Evolutionary conservation across 2,329 filamentous ascomycete species (phyloP).

Genomic region (Penicillium fuscoglaucum): DNA sequence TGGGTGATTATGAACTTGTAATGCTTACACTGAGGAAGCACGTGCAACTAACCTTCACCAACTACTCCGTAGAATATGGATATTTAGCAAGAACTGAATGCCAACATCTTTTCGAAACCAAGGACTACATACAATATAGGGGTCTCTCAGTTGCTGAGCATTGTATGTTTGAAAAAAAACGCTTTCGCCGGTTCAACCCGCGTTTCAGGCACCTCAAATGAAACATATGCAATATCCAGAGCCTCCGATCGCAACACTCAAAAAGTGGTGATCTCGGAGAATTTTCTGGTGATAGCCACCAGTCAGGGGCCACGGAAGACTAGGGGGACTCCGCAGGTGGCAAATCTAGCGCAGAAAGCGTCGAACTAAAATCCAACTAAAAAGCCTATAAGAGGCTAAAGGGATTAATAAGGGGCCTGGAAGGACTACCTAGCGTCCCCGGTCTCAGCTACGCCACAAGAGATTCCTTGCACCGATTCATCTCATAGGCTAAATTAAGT

Average conservation of each 20-base stretch:
- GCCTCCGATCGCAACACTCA: neutral
- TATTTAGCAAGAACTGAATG: neutral
- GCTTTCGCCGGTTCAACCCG: neutral
- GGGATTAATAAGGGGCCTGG: neutral
- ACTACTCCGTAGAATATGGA: neutral
- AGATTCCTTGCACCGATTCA: neutral
- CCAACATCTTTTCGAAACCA: neutral
- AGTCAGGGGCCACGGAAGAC: neutral
- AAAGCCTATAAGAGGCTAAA: constrained; percentile 1
- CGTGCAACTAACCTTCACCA: neutral
- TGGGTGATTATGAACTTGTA: neutral
- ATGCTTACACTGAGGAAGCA: neutral
- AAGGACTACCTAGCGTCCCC: constrained; percentile 5
- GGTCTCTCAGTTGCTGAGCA: neutral
- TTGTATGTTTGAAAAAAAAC: neutral
- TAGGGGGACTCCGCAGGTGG: neutral
- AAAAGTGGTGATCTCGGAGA: constrained; percentile 19
- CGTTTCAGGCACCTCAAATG: neutral
- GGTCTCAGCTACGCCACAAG: constrained; percentile 23
- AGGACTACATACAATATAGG: neutral
- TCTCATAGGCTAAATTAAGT: neutral
- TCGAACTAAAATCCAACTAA: neutral
- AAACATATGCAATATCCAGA: neutral
- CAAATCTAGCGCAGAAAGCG: neutral
- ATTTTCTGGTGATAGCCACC: constrained; percentile 8